Conservation (phyloP, 169 alveolate species). For the Ichthyophthirius multifiliis region DNA sequence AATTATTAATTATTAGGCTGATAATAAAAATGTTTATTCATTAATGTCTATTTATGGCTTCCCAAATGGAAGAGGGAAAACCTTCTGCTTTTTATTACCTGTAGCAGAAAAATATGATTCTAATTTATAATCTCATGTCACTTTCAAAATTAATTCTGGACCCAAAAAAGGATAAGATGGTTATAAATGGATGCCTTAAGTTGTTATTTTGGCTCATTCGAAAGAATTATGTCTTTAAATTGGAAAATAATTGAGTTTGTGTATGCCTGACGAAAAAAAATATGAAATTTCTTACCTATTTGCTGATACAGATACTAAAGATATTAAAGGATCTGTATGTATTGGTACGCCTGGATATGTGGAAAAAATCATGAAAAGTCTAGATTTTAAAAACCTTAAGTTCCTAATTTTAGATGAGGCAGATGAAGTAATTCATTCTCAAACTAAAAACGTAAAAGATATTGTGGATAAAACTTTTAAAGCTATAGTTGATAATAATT, state of each 20-base stretch:
- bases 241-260: neutral
- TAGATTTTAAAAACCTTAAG: neutral
- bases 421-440: neutral
- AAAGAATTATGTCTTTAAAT: neutral
- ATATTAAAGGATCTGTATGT: neutral
- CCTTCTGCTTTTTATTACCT: neutral
- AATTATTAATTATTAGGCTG: neutral
- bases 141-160: too few species aligned
- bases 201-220: neutral
- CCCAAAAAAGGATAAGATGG: neutral
- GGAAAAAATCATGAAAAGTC: neutral
- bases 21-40: neutral
- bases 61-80: neutral
- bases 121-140: too few species aligned
- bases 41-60: neutral
- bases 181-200: neutral
- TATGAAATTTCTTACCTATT: neutral
- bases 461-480: neutral
- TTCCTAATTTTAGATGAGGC: slow-evolving; percentile 1
- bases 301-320: neutral
- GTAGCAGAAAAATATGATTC: neutral
- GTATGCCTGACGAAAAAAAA: neutral
- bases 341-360: slow-evolving; percentile 4
- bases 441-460: neutral
- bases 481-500: neutral